Conservation (phyloP, 768 basidiomycete genomes). For the Naganishia vaughanmartiniae region DNA sequence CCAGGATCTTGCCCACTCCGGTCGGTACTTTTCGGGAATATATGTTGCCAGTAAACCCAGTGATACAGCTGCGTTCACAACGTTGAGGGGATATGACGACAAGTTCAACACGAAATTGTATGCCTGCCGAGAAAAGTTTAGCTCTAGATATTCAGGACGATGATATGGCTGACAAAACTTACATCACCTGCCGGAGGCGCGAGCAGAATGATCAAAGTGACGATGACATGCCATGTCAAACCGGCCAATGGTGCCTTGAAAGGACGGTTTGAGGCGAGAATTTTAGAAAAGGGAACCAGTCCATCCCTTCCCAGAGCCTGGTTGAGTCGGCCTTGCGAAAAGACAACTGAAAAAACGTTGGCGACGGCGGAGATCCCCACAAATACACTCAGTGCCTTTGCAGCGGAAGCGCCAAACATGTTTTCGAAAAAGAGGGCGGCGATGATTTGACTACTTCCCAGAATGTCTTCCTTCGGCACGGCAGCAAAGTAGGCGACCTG, state of each 20-base stretch:
- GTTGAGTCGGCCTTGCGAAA: constrained; percentile 27
- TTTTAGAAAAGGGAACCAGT: constrained; percentile 28
- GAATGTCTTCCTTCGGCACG: constrained; percentile 67
- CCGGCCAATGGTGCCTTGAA: constrained; percentile 34
- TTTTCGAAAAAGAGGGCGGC: constrained; percentile 74
- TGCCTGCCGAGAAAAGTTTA: neutral
- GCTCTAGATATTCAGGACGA: neutral
- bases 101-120: constrained; percentile 29
- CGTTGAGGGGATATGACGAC: constrained; percentile 27
- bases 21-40: constrained; percentile 15
- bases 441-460: constrained; percentile 65
- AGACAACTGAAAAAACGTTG: constrained; percentile 29
- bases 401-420: constrained; percentile 64
- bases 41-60: constrained; percentile 20
- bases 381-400: constrained; percentile 24
- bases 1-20: constrained; percentile 9
- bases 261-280: constrained; percentile 30
- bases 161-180: neutral
- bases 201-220: constrained; percentile 33
- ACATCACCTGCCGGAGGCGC: constrained; percentile 32
- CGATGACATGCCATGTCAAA: constrained; percentile 24
- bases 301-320: constrained; percentile 31
- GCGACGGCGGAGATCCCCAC: constrained; percentile 31
- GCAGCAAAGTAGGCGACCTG: constrained; percentile 74
- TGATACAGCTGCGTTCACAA: constrained; percentile 24